phyloP scores from a whole-genome alignment of 164 flowering plant genomes.

The Malania oleifera region DNA sequence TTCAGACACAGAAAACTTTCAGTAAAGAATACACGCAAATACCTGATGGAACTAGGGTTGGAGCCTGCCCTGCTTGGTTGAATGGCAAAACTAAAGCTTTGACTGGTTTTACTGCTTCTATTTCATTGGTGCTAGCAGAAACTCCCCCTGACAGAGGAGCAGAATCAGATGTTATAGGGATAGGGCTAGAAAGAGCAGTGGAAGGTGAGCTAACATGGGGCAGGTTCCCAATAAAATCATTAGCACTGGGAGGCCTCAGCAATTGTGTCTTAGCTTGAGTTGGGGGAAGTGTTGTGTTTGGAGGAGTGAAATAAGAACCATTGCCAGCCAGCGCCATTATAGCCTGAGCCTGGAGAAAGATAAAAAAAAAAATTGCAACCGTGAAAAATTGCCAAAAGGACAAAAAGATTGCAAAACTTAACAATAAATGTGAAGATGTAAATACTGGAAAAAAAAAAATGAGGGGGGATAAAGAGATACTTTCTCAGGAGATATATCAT shows the following conservation, averaged over 20 bases:
- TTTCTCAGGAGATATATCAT: not conserved
- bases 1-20: not conserved
- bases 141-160: not conserved
- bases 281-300: not conserved
- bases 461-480: not conserved
- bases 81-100: not conserved
- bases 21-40: too few species aligned
- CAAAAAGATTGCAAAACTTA: not conserved
- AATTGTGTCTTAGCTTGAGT: not conserved
- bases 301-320: not conserved
- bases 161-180: not conserved
- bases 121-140: not conserved
- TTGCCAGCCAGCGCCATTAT: slow-evolving; percentile 1
- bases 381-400: not conserved
- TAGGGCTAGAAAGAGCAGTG: not conserved
- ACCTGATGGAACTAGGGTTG: not conserved
- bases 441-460: not conserved
- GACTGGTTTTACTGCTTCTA: not conserved
- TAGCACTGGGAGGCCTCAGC: not conserved
- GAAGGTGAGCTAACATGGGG: not conserved
- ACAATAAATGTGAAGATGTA: not conserved
- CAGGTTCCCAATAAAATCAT: not conserved
- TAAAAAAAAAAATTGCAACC: not conserved
- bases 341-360: not conserved
- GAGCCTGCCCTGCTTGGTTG: not conserved